Percentiles rank a stretch among this genome's conserved stretches.
Conservation (phyloP, 352 stramenopile genomes). For the Phytopythium delawarense region DNA sequence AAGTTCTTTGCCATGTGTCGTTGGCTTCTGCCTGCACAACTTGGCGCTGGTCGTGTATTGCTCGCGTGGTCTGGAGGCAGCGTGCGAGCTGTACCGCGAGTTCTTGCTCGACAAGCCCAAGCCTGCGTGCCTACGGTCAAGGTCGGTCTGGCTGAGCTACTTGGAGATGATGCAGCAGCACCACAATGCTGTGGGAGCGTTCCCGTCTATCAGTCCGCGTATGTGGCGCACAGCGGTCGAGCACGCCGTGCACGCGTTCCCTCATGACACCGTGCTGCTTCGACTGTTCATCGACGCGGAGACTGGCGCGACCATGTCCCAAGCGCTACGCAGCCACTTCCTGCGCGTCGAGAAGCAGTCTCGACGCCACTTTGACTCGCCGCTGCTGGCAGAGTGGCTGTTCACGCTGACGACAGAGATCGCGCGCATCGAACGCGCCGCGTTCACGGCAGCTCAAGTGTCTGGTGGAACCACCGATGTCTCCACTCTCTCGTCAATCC, state of each 20-base stretch:
- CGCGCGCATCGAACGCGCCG: slow-evolving; percentile 41
- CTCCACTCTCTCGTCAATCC: not conserved
- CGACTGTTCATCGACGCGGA: slow-evolving; percentile 74
- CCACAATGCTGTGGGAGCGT: slow-evolving; percentile 15
- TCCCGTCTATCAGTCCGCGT: slow-evolving; percentile 41
- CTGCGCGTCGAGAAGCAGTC: slow-evolving; percentile 32
- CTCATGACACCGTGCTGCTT: slow-evolving; percentile 46
- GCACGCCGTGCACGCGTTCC: slow-evolving; percentile 32
- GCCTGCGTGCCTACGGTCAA: slow-evolving; percentile 15
- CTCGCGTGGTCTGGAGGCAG: slow-evolving; percentile 42
- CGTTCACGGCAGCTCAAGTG: slow-evolving; percentile 6
- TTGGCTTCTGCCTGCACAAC: slow-evolving; percentile 59
- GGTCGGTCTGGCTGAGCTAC: slow-evolving; percentile 35
- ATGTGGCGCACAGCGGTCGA: slow-evolving; percentile 43
- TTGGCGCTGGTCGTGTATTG: slow-evolving; percentile 53
- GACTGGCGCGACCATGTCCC: slow-evolving; percentile 65
- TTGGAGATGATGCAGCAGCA: slow-evolving; percentile 68
- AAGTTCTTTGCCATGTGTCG: not conserved
- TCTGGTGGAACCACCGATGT: not conserved
- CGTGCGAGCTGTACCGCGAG: slow-evolving; percentile 38
- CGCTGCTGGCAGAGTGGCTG: slow-evolving; percentile 61
- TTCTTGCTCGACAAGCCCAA: slow-evolving; percentile 13
- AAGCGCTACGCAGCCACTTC: slow-evolving; percentile 65
- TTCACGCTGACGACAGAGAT: slow-evolving; percentile 73
- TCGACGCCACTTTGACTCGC: slow-evolving; percentile 59